Evolutionary conservation across 257 asterid genomes (phyloP).

Genomic region (Orobanche coerulescens): DNA sequence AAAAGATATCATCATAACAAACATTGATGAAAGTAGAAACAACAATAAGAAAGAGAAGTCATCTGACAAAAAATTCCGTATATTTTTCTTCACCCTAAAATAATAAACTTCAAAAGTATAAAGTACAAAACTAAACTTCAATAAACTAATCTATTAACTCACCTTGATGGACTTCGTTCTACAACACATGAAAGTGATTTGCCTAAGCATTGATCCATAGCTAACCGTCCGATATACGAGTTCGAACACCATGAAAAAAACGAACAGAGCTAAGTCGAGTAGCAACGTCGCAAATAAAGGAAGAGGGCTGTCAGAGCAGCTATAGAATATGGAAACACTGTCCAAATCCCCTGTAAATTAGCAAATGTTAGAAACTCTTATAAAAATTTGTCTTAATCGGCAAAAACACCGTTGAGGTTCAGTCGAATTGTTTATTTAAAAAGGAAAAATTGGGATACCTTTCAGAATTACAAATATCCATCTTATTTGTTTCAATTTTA

Average conservation of each 20-base stretch:
- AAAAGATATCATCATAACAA: too few species aligned
- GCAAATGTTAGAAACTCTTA: conserved; percentile 8
- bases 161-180: conserved; percentile 1
- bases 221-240: background rate
- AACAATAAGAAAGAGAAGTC: too few species aligned
- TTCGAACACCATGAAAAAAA: background rate
- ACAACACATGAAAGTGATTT: background rate
- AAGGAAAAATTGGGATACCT: too few species aligned
- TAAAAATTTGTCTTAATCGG: background rate
- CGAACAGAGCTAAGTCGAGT: conserved; percentile 30
- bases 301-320: conserved; percentile 63
- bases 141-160: background rate
- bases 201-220: background rate
- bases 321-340: conserved; percentile 60
- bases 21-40: too few species aligned
- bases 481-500: too few species aligned
- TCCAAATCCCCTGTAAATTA: conserved; percentile 71
- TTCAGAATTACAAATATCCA: too few species aligned
- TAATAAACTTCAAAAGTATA: too few species aligned
- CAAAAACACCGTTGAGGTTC: background rate
- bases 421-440: too few species aligned
- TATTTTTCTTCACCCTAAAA: too few species aligned
- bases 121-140: too few species aligned
- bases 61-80: too few species aligned
- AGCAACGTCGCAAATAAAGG: conserved; percentile 47